These are phyloP conservation scores for Fusarium pininemorale DNA, from an alignment of 2,329 filamentous ascomycete species.

Conservation along the genomic window DNA sequence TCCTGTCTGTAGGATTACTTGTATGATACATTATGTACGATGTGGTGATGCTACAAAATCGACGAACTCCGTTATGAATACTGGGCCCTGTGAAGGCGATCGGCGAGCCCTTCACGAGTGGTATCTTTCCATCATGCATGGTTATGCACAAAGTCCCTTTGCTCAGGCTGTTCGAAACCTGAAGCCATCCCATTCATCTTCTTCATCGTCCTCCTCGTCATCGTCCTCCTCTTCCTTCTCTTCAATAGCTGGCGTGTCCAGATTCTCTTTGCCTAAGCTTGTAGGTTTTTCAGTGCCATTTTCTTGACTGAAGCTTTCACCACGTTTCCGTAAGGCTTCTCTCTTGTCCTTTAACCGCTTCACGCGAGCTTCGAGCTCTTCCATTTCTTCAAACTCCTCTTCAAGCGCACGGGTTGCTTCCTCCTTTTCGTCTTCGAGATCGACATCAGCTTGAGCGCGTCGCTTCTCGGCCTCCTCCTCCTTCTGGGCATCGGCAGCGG, in stretches of 20 bases:
- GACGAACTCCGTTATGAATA: conserved; percentile 7
- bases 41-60: conserved; percentile 37
- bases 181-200: conserved; percentile 68
- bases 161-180: conserved; percentile 51
- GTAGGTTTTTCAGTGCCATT: conserved; percentile 34
- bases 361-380: conserved; percentile 77
- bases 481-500: conserved; percentile 59
- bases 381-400: conserved; percentile 85
- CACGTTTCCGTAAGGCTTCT: conserved; percentile 67
- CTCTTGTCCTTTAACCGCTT: conserved; percentile 73
- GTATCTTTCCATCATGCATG: background rate
- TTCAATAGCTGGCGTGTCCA: conserved; percentile 43
- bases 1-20: conserved; percentile 23
- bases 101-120: background rate
- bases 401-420: conserved; percentile 78
- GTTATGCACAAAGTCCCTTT: background rate
- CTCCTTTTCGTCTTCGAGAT: conserved; percentile 74
- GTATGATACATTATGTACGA: conserved; percentile 43
- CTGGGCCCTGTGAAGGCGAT: background rate
- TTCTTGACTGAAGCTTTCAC: conserved; percentile 44
- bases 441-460: conserved; percentile 63
- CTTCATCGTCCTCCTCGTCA: conserved; percentile 61
- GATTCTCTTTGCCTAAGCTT: conserved; percentile 42
- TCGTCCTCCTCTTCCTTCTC: conserved; percentile 59
- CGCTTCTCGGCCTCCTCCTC: conserved; percentile 62